These are phyloP conservation scores for Colletotrichum trifolii DNA, from an alignment of 2,329 filamentous ascomycete genomes.

Conservation along the genomic window DNA sequence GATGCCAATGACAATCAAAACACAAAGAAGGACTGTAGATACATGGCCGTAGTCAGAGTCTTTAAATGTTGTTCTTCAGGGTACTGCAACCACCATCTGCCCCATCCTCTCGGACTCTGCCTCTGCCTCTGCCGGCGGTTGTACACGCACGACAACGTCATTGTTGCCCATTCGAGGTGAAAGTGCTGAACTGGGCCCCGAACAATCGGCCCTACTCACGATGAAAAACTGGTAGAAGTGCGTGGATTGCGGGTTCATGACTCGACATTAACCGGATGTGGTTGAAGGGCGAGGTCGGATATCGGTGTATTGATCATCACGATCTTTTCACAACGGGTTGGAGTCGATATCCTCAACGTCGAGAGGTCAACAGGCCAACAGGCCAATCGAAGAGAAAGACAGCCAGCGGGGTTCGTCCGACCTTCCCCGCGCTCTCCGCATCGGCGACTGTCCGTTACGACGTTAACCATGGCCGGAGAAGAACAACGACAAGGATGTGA, in stretches of 20 bases:
- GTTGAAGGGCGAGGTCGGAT: conserved; percentile 5
- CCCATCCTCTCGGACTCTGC: too few relatives aligned
- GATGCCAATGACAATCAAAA: background rate
- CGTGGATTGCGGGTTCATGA: conserved; percentile 20
- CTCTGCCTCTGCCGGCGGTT: background rate
- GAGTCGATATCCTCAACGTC: background rate
- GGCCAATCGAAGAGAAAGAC: background rate
- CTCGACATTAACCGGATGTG: conserved; percentile 11
- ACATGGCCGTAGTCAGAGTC: background rate
- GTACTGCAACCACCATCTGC: too few relatives aligned
- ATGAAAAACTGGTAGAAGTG: background rate
- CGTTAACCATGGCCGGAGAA: background rate
- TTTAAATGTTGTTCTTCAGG: too few relatives aligned
- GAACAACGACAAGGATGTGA: background rate
- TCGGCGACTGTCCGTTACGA: conserved; percentile 20
- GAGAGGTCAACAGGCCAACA: conserved; percentile 9
- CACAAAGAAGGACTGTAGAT: background rate
- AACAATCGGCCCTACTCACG: conserved; percentile 22
- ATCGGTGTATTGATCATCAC: conserved; percentile 1
- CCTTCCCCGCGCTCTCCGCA: conserved; percentile 31
- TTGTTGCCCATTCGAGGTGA: background rate
- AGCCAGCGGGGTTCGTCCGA: conserved; percentile 2
- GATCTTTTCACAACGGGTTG: background rate
- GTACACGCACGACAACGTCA: conserved; percentile 6
- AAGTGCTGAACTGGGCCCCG: conserved; percentile 11